Conservation (phyloP, 2,329 filamentous ascomycete species). For the Phoma herbarum region DNA sequence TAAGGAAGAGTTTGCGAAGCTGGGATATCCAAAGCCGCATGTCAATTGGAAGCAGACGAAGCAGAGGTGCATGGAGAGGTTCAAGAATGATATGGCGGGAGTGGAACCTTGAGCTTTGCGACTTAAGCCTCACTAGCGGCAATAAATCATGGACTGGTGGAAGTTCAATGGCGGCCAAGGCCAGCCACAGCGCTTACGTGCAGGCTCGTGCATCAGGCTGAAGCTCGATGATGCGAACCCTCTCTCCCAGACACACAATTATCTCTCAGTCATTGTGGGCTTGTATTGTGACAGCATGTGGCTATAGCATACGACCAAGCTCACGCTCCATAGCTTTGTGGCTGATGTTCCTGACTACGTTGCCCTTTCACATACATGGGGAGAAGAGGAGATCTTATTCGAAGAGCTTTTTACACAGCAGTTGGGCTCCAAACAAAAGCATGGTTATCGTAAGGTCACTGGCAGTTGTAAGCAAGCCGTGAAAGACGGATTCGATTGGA, state of each 20-base stretch:
- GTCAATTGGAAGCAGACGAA: conserved; percentile 57
- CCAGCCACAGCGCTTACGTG: too few relatives aligned
- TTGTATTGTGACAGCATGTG: background rate
- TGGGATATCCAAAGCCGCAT: conserved; percentile 58
- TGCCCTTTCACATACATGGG: background rate
- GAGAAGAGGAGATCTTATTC: background rate
- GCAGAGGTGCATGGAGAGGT: conserved; percentile 54
- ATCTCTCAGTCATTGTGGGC: too few relatives aligned
- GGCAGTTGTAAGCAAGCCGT: background rate
- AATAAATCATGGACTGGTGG: too few relatives aligned
- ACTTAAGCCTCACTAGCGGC: too few relatives aligned
- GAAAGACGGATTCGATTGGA: background rate
- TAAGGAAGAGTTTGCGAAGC: conserved; percentile 59
- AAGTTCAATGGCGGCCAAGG: too few relatives aligned
- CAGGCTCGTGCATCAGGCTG: too few relatives aligned
- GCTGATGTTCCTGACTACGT: background rate
- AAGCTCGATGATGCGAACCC: too few relatives aligned
- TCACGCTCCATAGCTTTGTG: background rate
- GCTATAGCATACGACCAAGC: background rate
- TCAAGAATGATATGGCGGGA: conserved; percentile 56
- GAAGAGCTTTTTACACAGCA: too few relatives aligned
- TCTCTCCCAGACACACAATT: too few relatives aligned
- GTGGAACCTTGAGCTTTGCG: conserved; percentile 33
- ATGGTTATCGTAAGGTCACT: background rate
- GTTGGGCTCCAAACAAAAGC: too few relatives aligned